These are phyloP conservation scores for Citrullus mucosospermus DNA, from an alignment of 306 rosid genomes.

Conservation along the genomic window DNA sequence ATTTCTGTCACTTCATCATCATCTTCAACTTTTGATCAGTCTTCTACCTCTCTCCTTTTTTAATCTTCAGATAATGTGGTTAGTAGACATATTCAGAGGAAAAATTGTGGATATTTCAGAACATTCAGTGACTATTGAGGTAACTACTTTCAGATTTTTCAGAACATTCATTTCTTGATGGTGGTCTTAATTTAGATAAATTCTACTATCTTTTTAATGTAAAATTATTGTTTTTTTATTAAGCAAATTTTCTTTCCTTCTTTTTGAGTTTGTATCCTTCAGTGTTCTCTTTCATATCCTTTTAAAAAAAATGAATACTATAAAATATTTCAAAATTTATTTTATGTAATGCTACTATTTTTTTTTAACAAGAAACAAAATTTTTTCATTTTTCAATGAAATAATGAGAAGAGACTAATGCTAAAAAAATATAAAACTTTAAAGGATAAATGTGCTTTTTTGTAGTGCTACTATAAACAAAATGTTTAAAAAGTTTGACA, in stretches of 20 bases:
- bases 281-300: too few relatives aligned
- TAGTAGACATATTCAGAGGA: slow-evolving; percentile 45
- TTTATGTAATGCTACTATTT: neutral
- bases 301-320: too few relatives aligned
- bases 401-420: too few relatives aligned
- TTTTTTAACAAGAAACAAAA: neutral
- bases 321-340: neutral
- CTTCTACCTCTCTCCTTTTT: neutral
- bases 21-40: neutral
- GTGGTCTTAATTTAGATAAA: neutral
- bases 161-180: neutral
- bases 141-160: slow-evolving; percentile 10
- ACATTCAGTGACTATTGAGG: slow-evolving; percentile 40
- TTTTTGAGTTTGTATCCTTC: too few relatives aligned
- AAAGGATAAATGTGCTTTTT: neutral
- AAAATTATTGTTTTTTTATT: neutral
- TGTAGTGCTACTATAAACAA: neutral
- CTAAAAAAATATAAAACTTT: neutral
- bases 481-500: neutral
- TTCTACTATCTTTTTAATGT: neutral
- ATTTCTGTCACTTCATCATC: neutral
- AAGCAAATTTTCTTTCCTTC: neutral
- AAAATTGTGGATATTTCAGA: slow-evolving; percentile 43
- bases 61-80: slow-evolving; percentile 39
- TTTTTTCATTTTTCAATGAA: too few relatives aligned